Base-by-base conservation (phyloP, 2,329 filamentous ascomycete species). In the Fusarium denticulatum region DNA sequence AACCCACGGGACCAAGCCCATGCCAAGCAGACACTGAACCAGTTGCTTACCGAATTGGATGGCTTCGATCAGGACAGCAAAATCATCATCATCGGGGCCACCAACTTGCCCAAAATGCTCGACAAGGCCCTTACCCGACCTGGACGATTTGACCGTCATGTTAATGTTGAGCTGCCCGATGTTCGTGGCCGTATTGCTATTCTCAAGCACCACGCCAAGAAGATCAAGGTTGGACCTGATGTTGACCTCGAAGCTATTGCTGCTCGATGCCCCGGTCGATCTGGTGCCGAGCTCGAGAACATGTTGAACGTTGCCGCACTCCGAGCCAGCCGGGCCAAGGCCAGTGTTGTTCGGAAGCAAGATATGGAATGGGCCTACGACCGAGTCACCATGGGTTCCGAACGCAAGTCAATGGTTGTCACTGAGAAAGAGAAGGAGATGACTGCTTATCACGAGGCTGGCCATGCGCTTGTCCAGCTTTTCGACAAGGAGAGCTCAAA, bases 291-390 rank as follows among this genome's bases (percentile, higher is more conserved):
- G 78, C 88, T 99, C 18, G 96, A 98, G 84, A 99, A 98, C 81
- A 90, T 99, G 77, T 93, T 97, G 80, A 99, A 99, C 83, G 94
- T 98, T 81, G 96, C 96, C 37, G 96, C 96, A 28, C 92, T 99
- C 47, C 94, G 93, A 79, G 96, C 96, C n/a, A 97, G 94, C 79
- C 94, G 96, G 81, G 89, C 93, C 75, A 96, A 95, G 83, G 89
- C 93, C 43, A 87, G 86, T 67, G 88, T 92, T 50, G 94, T 99
- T 60, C 88, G 89, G 18, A 92, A 94, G 82, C 83, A 88, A 39
- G 95, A 98, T 79, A 92, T 98, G 73, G 95, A 98, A 77, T 99
- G 96, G 95, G 96, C 96, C 64, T 98, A 97, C 84, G 96, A 99
- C 85, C 96, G 96, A 84, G 94, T 99, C 60, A 92, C 97, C 82